Base-by-base conservation (phyloP, 2,329 filamentous ascomycete species). In the Metarhizium anisopliae region DNA sequence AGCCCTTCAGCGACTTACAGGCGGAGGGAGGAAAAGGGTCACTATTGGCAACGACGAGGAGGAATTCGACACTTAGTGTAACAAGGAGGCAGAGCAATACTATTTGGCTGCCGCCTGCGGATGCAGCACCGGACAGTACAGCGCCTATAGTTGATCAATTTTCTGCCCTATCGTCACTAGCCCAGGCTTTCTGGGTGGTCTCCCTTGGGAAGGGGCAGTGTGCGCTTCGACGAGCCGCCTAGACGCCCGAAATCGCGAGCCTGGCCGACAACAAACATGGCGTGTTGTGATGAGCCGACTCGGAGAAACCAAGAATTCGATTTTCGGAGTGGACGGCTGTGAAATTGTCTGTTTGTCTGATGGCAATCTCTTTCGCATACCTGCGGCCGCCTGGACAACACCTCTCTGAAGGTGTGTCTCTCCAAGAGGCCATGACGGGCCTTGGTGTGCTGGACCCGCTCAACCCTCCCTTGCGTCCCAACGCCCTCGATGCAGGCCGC, bases 1-100 rank as follows among this genome's bases (percentile, higher is more conserved):
- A 66, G 89, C 89, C 64, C 77, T 96, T 67, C 90, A 95, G 74
- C 86, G 90, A 70, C 85, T 97, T 67, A 93, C 88, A 60, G 89
- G 87, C 65, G 82, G 82, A 67, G 89, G 88, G 64, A 84, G 92
- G 67, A 91, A 87, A 73, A 95, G 90, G 78, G 91, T 97, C 76
- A 92, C 86, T 75, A 86, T 95, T 75, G 87, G 77, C 71, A 84
- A 88, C 67, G 81, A 89, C 58, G 80, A 81, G 64, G 84, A 83
- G 62, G 81, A 83, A 62, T 73, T 77, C 56, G 70, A 73, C 53
- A 64, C 58, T 57, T 70, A 62, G 64, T 59, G 52, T 53, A 47
- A 36, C 52, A 55, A 52, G 58, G 51, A 56, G 55, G 51, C 54
- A 47, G 51, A 52, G 47, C 50, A 47, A 57, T 35, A 60, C 55